Evolutionary conservation across 306 rosid species (phyloP).

Genomic region (Cicer yamashitae): DNA sequence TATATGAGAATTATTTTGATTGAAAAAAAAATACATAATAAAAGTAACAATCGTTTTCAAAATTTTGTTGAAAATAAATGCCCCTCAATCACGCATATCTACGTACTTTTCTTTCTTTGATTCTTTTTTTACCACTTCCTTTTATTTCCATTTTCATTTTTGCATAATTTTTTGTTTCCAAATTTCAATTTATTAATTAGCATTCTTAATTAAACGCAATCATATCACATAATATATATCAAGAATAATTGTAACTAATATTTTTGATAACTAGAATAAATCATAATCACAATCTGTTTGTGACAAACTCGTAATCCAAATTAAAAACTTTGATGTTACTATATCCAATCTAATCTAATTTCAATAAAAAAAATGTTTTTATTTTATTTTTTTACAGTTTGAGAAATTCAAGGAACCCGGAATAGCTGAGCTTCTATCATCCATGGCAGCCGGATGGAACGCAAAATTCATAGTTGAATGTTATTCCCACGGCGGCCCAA

Average conservation of each 20-base stretch:
- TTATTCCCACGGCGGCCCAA: slow-evolving; percentile 58
- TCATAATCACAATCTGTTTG: neutral
- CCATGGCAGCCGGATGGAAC: slow-evolving; percentile 94
- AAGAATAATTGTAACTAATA: neutral
- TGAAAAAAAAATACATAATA: no score
- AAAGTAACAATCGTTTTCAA: no score
- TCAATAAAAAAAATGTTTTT: neutral
- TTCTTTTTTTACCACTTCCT: neutral
- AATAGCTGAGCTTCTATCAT: slow-evolving; percentile 78
- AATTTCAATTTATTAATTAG: neutral
- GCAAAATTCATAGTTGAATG: slow-evolving; percentile 71
- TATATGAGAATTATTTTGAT: no score
- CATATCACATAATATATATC: neutral
- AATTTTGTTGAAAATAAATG: no score
- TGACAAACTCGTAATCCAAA: no score
- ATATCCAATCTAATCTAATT: no score
- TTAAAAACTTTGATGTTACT: neutral
- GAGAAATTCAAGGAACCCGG: slow-evolving; percentile 66
- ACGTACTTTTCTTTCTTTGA: neutral
- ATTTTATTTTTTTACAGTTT: slow-evolving; percentile 46
- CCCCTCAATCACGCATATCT: no score
- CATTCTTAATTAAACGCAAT: neutral
- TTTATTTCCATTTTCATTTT: no score
- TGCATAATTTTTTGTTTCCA: neutral
- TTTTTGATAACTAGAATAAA: neutral